Base-by-base conservation (phyloP, 1,139 yeast genomes). In the Suhomyces taliae region DNA sequence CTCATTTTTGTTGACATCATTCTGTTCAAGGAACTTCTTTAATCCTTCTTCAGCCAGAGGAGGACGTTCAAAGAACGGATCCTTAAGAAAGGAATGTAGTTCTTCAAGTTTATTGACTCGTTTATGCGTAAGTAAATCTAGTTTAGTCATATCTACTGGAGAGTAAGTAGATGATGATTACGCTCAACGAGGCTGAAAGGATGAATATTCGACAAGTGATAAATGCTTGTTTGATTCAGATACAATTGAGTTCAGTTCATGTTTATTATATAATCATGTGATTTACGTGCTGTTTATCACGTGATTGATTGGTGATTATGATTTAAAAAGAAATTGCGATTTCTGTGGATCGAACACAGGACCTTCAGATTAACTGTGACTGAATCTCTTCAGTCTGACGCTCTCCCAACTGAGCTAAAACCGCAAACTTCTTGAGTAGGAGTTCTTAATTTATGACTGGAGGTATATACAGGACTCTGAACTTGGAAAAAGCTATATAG, bases 331-430 rank as follows among this genome's bases (percentile, higher is more conserved):
- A 46, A 42, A 48, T 49, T 55, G 59, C 59, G 59, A 48, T 52
- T 55, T 55, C 51, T 61, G 79, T 74, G 79, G 79, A 74, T 74
- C 78, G 79, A 74, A 74, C 79, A 74, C 79, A 74, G 76, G 78
- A 74, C 79, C 79, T 74, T 70, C 78, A 73, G 78, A 74, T 74
- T 61, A 64, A 62, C 68, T 65, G 67, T 56, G 67, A 66, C 70
- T 56, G 62, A 62, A 60, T 51, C 49, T 54, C 88, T 83, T 83
- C 88, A 83, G 89, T 83, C 89, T 83, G 86, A 81, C 89, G 90
- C 90, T 84, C 89, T 84, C 89, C 90, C 89, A 80, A 81, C 87
- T 83, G 90, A 84, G 90, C 89, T 74, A 74, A 74, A 73, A 62
- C 74, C 74, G 69, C 69, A 19, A 19, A 4, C 24, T 14, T 14